Evolutionary conservation across 257 asterid species (phyloP).

Genomic region (Solanum medicagineum): DNA sequence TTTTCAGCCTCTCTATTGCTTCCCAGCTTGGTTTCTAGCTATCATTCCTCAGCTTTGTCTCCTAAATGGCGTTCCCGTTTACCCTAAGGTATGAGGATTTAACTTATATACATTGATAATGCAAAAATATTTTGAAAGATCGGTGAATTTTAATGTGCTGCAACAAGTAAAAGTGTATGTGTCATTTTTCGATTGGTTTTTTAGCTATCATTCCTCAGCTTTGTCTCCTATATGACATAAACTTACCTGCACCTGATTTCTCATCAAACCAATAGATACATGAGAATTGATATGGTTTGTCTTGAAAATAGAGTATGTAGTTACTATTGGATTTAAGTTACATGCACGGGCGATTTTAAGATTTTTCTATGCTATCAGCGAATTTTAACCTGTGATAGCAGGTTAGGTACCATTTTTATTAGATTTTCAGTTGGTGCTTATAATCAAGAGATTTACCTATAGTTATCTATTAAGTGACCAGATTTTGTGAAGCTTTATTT

Average conservation of each 20-base stretch:
- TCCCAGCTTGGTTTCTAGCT: conserved; percentile 23
- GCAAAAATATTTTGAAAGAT: neutral
- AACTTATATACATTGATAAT: neutral
- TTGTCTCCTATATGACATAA: conserved; percentile 4
- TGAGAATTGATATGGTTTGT: neutral
- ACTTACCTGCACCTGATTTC: neutral
- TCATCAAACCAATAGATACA: neutral
- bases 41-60: conserved; percentile 20
- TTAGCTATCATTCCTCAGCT: conserved; percentile 15
- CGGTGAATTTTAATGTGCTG: neutral
- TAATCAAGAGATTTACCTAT: neutral
- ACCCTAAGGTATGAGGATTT: conserved; percentile 7
- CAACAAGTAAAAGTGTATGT: neutral
- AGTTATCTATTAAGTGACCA: neutral
- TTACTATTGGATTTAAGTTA: neutral
- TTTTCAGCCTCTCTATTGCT: conserved; percentile 5
- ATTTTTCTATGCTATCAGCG: neutral
- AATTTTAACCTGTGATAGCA: neutral
- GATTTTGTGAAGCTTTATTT: neutral
- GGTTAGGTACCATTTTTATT: neutral
- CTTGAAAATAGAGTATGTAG: neutral
- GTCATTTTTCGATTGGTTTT: conserved; percentile 5
- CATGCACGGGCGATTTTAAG: neutral
- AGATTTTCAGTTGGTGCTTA: neutral
- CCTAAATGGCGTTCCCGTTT: conserved; percentile 9